phyloP scores from a whole-genome alignment of 2,329 filamentous ascomycete genomes.

The Colletotrichum sp. region DNA sequence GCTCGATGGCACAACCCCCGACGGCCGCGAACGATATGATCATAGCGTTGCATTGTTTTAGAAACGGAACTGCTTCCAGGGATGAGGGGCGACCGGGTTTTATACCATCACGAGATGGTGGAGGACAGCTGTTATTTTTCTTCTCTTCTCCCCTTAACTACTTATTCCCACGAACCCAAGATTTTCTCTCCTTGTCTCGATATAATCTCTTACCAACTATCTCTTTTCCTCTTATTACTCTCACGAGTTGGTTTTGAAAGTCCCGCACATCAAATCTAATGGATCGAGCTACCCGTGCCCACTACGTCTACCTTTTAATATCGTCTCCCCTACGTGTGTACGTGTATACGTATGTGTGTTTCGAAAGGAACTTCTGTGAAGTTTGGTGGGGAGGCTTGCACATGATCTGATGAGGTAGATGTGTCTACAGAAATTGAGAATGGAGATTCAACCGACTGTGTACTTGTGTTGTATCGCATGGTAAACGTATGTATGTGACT shows the following conservation, averaged over 20 bases:
- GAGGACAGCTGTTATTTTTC: background rate
- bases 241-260: background rate
- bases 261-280: background rate
- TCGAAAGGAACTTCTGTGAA: background rate
- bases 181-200: background rate
- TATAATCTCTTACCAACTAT: background rate
- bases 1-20: constrained; percentile 22
- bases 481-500: background rate
- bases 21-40: constrained; percentile 14
- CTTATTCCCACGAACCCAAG: background rate
- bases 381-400: background rate
- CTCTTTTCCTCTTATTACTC: background rate
- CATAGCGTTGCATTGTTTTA: constrained; percentile 20
- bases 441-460: background rate
- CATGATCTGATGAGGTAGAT: background rate
- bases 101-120: background rate
- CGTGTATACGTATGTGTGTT: background rate
- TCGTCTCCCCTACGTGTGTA: background rate
- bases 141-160: background rate
- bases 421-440: background rate
- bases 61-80: background rate
- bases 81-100: background rate
- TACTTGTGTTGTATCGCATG: background rate
- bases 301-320: background rate
- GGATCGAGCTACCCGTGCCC: background rate